Conservation (phyloP, 139 green algal genomes). For the Closterium sp. region DNA sequence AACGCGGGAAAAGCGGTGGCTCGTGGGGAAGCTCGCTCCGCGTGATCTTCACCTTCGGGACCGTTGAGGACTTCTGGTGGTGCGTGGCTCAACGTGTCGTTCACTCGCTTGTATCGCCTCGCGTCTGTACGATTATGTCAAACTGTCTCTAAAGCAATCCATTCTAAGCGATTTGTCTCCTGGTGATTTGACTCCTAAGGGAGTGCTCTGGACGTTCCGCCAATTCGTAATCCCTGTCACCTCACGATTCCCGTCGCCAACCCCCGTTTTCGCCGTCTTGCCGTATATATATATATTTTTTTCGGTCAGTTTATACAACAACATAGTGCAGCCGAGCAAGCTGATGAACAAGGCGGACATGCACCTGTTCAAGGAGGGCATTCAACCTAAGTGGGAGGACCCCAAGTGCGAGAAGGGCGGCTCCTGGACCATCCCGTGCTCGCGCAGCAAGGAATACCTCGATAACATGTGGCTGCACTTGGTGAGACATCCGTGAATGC, state of each 20-base stretch:
- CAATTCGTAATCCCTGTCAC: not conserved
- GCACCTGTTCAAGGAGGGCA: conserved; percentile 94
- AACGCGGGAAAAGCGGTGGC: conserved; percentile 56
- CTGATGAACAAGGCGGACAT: conserved; percentile 83
- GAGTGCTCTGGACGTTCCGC: not conserved
- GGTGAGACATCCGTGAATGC: conserved; percentile 15
- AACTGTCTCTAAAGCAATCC: not conserved
- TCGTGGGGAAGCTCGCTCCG: conserved; percentile 78
- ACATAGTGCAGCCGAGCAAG: conserved; percentile 89
- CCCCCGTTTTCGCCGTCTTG: not conserved
- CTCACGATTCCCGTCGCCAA: not conserved
- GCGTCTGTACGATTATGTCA: not conserved
- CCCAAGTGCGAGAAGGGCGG: conserved; percentile 76
- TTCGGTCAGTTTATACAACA: conserved; percentile 93
- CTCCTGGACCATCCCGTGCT: conserved; percentile 72
- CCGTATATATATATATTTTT: not conserved
- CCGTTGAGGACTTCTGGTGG: conserved; percentile 99
- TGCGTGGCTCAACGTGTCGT: no score
- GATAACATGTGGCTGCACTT: conserved; percentile 93
- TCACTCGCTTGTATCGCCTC: no score
- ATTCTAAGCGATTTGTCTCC: not conserved
- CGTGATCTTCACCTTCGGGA: conserved; percentile 91
- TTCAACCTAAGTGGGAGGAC: conserved; percentile 99
- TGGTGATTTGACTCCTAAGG: not conserved
- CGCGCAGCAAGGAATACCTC: conserved; percentile 52